Base-by-base conservation (phyloP, 768 basidiomycete species). In the Roridomyces roridus region DNA sequence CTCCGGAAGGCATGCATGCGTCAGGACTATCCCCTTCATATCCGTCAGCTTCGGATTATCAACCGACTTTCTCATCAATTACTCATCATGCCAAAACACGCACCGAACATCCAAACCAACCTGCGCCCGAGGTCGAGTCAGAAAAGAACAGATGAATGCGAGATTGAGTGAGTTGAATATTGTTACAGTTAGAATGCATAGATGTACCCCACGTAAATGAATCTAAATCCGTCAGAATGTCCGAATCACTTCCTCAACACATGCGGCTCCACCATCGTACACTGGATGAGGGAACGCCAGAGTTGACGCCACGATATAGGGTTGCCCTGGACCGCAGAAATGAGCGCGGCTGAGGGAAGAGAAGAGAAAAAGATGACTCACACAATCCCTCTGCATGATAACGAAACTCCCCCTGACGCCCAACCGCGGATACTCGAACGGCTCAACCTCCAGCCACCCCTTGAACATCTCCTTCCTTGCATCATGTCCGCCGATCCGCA, bases 251-350 rank as follows among this genome's bases (percentile, higher is more conserved):
- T 59, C 21, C 58, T 51, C 48, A 77, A 55, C 6, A 92, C 89
- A 71, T 87, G 81, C 15, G 85, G 86, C 47, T 79, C 80, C 10
- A 93, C 76, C 1, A 66, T 65, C 0, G 75, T 70, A 10, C 83
- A 83, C 60, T 70, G 64, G 39, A 90, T 81, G 40, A 89, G 62
- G 7, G 74, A 76, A 66, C 86, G 90, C 88, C 90, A 93, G 34
- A 92, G 75, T 67, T 83, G 80, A 36, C 90, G 76, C 91, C 91
- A 92, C 39, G 85, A 88, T 46, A 91, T 82, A 21, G 90, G 91
- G 67, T 85, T 89, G 0, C 91, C 91, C 87, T 91, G 48, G 1
- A 55, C 49, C 54, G 63, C 21, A 7, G 18, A 23, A n/a, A 15
- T 10, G 34, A 42, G 26, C 39, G 21, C 48, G 52, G 31, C 12